phyloP scores from a whole-genome alignment of 176 grass and related monocot species.

The Pontederia crassipes region DNA sequence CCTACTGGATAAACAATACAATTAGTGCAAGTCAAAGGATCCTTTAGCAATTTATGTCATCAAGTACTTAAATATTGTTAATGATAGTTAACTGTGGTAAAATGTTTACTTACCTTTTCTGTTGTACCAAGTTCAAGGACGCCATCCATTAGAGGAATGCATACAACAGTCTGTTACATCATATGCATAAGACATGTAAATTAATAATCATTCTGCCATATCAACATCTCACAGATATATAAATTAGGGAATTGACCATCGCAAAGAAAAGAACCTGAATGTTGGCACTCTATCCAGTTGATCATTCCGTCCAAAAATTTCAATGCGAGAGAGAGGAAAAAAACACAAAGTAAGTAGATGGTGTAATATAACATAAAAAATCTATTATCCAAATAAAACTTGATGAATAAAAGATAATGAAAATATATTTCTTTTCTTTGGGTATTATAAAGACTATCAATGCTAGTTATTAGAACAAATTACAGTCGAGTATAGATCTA shows the following conservation, averaged over 20 bases:
- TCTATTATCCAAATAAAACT: too few species aligned
- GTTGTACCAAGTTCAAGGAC: constrained; percentile 77
- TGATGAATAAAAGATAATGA: too few species aligned
- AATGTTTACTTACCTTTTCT: constrained; percentile 32
- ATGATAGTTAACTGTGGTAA: background rate
- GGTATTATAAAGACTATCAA: too few species aligned
- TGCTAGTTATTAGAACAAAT: too few species aligned
- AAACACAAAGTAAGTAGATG: too few species aligned
- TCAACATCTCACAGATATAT: background rate
- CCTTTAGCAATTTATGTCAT: background rate
- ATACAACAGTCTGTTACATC: constrained; percentile 53
- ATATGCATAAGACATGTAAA: background rate
- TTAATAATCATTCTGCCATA: background rate
- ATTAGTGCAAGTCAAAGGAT: constrained; percentile 7
- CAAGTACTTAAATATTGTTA: background rate
- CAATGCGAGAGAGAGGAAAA: too few species aligned
- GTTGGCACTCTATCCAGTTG: constrained; percentile 47
- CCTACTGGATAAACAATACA: constrained; percentile 16
- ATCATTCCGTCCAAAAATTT: background rate
- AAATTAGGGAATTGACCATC: background rate
- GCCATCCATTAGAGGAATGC: constrained; percentile 52
- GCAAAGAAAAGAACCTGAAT: constrained; percentile 48
- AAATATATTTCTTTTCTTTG: too few species aligned
- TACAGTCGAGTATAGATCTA: too few species aligned
- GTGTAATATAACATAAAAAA: too few species aligned